Evolutionary conservation across 768 basidiomycete species (phyloP).

Genomic region (Hericium alpestre): DNA sequence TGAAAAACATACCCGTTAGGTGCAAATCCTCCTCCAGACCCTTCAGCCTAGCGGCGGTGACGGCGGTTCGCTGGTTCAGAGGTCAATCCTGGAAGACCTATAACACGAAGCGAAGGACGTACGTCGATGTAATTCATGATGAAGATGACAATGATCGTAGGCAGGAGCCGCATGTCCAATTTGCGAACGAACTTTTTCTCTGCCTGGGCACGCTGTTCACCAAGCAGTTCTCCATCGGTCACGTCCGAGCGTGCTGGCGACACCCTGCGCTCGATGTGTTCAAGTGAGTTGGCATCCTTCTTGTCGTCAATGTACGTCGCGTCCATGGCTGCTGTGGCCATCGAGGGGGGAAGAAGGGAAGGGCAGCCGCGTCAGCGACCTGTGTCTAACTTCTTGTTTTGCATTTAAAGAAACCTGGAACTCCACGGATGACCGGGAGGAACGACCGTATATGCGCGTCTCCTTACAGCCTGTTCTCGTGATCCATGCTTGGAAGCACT

Average conservation of each 20-base stretch:
- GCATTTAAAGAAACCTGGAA: too few relatives aligned
- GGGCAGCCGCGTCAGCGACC: too few relatives aligned
- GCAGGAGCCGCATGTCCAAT: slow-evolving; percentile 45
- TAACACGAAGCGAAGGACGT: slow-evolving; percentile 8
- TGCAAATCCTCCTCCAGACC: slow-evolving; percentile 30
- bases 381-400: too few relatives aligned
- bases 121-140: slow-evolving; percentile 67
- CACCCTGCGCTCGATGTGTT: not conserved
- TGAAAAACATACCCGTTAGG: not conserved
- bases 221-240: not conserved
- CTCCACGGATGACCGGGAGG: not conserved
- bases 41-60: slow-evolving; percentile 28
- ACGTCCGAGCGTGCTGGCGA: not conserved
- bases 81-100: not conserved
- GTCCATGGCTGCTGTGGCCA: not conserved
- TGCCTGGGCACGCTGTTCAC: not conserved
- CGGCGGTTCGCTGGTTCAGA: slow-evolving; percentile 23
- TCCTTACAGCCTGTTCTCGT: too few relatives aligned
- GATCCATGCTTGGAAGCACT: too few relatives aligned
- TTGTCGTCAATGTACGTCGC: not conserved
- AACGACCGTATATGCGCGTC: not conserved
- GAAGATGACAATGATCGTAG: slow-evolving; percentile 46
- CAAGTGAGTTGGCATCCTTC: not conserved
- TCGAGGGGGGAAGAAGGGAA: not conserved
- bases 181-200: slow-evolving; percentile 38